These are phyloP conservation scores for Colletotrichum tabaci DNA, from an alignment of 2,329 filamentous ascomycete species.

Conservation along the genomic window DNA sequence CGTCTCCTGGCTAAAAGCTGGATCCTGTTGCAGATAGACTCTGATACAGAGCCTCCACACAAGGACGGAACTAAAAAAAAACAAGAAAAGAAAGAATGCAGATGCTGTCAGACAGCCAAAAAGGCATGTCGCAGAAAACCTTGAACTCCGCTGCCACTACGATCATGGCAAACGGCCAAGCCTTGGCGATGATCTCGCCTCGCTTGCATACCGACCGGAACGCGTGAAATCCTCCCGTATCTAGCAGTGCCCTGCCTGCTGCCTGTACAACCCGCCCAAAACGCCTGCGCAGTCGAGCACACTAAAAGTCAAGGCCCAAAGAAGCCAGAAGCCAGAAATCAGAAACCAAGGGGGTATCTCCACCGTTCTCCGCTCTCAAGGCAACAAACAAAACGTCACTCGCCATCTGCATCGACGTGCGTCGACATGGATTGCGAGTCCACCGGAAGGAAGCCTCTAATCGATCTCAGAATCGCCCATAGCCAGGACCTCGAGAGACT, in stretches of 20 bases:
- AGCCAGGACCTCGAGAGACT: conserved; percentile 36
- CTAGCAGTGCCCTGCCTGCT: too few species aligned
- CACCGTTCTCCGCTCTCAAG: conserved; percentile 11
- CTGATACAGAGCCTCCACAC: not conserved
- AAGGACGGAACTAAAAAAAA: not conserved
- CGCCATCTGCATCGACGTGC: too few species aligned
- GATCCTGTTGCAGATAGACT: not conserved
- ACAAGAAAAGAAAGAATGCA: not conserved
- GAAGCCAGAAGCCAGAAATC: conserved; percentile 19
- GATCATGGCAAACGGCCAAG: conserved; percentile 1
- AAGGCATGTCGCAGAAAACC: not conserved
- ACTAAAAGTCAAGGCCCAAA: conserved; percentile 10
- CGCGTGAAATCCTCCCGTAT: not conserved
- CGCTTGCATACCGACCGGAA: not conserved
- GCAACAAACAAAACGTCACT: conserved; percentile 10
- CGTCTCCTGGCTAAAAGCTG: not conserved
- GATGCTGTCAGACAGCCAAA: not conserved
- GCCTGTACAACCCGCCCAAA: not conserved
- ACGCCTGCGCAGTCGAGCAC: conserved; percentile 10
- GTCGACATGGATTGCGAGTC: not conserved
- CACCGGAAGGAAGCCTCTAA: not conserved
- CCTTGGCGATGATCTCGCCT: not conserved
- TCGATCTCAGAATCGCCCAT: conserved; percentile 35
- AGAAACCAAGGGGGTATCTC: conserved; percentile 33
- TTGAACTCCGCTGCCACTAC: not conserved